Evolutionary conservation across 2,329 filamentous ascomycete species (phyloP).

Genomic region (Exutisphaerella laricina): DNA sequence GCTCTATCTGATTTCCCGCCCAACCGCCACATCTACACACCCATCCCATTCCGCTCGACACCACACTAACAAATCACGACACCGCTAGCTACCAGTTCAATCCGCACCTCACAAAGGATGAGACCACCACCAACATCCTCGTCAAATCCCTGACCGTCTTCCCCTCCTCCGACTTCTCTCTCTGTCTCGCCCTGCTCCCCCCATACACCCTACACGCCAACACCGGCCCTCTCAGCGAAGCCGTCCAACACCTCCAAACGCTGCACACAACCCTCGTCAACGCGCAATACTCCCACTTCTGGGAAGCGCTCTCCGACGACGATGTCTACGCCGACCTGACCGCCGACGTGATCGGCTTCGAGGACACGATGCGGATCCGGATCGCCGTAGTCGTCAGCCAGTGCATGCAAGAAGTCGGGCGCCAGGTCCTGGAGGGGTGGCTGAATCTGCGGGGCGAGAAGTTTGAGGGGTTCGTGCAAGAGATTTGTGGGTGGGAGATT

Average conservation of each 20-base stretch:
- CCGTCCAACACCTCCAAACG: slow-evolving; percentile 76
- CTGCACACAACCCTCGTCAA: slow-evolving; percentile 85
- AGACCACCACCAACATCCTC: slow-evolving; percentile 97
- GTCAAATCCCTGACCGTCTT: slow-evolving; percentile 98
- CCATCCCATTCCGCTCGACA: too few relatives aligned
- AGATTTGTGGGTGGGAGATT: slow-evolving; percentile 72
- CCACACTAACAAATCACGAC: slow-evolving; percentile 10
- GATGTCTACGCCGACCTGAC: slow-evolving; percentile 94
- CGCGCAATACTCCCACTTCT: slow-evolving; percentile 88
- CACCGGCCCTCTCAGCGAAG: slow-evolving; percentile 69
- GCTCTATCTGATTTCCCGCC: slow-evolving; percentile 61
- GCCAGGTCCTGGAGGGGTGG: slow-evolving; percentile 45
- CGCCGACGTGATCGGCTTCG: slow-evolving; percentile 89
- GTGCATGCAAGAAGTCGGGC: slow-evolving; percentile 69
- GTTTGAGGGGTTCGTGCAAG: slow-evolving; percentile 47
- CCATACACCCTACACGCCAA: slow-evolving; percentile 65
- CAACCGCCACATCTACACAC: slow-evolving; percentile 7
- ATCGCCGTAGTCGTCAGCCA: slow-evolving; percentile 85
- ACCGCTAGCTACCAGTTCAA: slow-evolving; percentile 90
- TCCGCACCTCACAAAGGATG: slow-evolving; percentile 92
- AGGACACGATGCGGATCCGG: slow-evolving; percentile 83
- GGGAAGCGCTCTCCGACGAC: slow-evolving; percentile 85
- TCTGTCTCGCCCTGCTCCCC: slow-evolving; percentile 88
- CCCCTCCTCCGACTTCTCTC: slow-evolving; percentile 89
- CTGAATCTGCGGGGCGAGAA: slow-evolving; percentile 42